Percentiles rank a stretch among this genome's conserved stretches.
Conservation (phyloP, 345 rosid genomes). For the Laguncularia racemosa region DNA sequence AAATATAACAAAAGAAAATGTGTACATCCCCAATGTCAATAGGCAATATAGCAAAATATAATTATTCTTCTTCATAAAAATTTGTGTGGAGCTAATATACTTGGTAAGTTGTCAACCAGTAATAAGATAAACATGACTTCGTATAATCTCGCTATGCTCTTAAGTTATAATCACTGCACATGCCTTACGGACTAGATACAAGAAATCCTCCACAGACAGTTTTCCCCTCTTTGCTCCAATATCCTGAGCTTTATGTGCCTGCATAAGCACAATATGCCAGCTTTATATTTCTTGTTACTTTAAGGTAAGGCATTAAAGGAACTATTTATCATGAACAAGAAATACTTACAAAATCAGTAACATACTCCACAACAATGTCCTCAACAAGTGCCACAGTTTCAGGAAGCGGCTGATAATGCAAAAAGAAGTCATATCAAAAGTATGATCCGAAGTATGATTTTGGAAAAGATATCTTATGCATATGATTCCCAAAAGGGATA, state of each 20-base stretch:
- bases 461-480: background rate
- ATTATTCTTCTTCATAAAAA: too few species aligned
- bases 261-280: background rate
- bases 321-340: background rate
- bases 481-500: too few species aligned
- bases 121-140: too few species aligned
- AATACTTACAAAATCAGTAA: constrained; percentile 68
- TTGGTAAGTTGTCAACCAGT: too few species aligned
- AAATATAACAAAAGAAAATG: too few species aligned
- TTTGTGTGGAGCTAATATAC: too few species aligned
- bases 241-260: constrained; percentile 93
- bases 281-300: too few species aligned
- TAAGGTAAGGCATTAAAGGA: too few species aligned
- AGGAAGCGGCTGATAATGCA: constrained; percentile 67
- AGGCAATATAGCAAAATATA: too few species aligned
- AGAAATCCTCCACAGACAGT: constrained; percentile 74
- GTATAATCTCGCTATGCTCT: too few species aligned
- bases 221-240: constrained; percentile 81
- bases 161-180: background rate
- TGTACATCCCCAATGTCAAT: too few species aligned
- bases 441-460: background rate
- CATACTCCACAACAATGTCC: constrained; percentile 89
- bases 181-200: constrained; percentile 85
- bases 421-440: background rate
- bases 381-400: constrained; percentile 89